Evolutionary conservation across 495 filamentous ascomycete genomes (phyloP).

Genomic region (Aspergillus homomorphus): DNA sequence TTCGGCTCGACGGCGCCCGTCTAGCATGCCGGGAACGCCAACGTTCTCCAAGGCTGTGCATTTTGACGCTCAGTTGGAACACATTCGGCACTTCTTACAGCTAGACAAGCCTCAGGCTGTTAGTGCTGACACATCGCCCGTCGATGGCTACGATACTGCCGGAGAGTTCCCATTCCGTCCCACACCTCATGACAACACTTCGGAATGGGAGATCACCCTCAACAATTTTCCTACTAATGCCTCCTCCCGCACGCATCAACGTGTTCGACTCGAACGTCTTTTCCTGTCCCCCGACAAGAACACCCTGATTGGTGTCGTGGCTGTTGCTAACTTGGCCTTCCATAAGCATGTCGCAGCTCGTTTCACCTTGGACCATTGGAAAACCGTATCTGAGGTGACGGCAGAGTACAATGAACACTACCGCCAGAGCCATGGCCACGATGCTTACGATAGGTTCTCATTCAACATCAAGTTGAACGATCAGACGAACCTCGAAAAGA

Average conservation of each 20-base stretch:
- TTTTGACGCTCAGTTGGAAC: slow-evolving; percentile 91
- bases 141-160: slow-evolving; percentile 79
- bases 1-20: slow-evolving; percentile 69
- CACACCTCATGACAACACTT: slow-evolving; percentile 50
- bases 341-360: slow-evolving; percentile 84
- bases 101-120: slow-evolving; percentile 91
- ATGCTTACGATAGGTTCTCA: slow-evolving; percentile 81
- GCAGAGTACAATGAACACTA: slow-evolving; percentile 85
- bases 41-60: slow-evolving; percentile 94
- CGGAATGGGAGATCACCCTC: slow-evolving; percentile 84
- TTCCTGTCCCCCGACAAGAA: slow-evolving; percentile 86
- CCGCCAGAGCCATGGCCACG: slow-evolving; percentile 58
- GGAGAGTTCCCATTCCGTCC: slow-evolving; percentile 76
- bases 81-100: slow-evolving; percentile 91
- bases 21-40: slow-evolving; percentile 95
- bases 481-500: slow-evolving; percentile 81
- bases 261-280: slow-evolving; percentile 76
- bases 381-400: slow-evolving; percentile 89
- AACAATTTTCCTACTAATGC: slow-evolving; percentile 77
- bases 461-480: slow-evolving; percentile 94
- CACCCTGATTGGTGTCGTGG: slow-evolving; percentile 74
- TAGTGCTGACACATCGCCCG: slow-evolving; percentile 91
- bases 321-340: slow-evolving; percentile 85
- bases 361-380: slow-evolving; percentile 97
- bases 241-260: slow-evolving; percentile 56